Evolutionary conservation across 768 basidiomycete species (phyloP).

Genomic region (Lentinula boryana): DNA sequence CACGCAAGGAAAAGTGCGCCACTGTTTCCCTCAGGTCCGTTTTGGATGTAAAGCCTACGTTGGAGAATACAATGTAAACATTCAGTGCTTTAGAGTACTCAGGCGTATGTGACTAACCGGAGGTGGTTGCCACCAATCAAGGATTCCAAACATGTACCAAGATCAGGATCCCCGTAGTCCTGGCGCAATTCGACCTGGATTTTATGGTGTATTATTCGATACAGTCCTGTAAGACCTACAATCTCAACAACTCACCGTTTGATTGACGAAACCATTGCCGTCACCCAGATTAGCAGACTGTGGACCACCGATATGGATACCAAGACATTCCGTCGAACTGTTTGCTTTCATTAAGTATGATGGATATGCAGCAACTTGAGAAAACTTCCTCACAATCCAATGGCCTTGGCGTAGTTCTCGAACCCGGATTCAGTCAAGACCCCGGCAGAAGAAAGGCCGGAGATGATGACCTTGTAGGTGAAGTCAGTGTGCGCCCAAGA

Average conservation of each 20-base stretch:
- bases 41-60: slow-evolving; percentile 5
- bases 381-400: slow-evolving; percentile 48
- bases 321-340: slow-evolving; percentile 58
- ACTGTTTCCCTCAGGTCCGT: slow-evolving; percentile 39
- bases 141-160: slow-evolving; percentile 73
- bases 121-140: slow-evolving; percentile 78
- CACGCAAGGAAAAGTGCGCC: slow-evolving; percentile 60
- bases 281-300: slow-evolving; percentile 79
- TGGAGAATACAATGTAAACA: not conserved
- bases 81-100: not conserved
- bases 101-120: slow-evolving; percentile 39
- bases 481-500: not conserved
- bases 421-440: slow-evolving; percentile 54
- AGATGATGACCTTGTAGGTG: slow-evolving; percentile 50
- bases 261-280: slow-evolving; percentile 53
- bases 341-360: not conserved
- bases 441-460: slow-evolving; percentile 49
- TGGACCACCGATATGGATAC: slow-evolving; percentile 57
- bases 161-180: slow-evolving; percentile 60
- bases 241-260: slow-evolving; percentile 36
- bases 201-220: not conserved
- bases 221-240: not conserved
- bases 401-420: slow-evolving; percentile 52
- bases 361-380: not conserved
- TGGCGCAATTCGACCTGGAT: slow-evolving; percentile 66